Conservation (phyloP, 2,329 filamentous ascomycete genomes). For the Talaromyces marneffei region DNA sequence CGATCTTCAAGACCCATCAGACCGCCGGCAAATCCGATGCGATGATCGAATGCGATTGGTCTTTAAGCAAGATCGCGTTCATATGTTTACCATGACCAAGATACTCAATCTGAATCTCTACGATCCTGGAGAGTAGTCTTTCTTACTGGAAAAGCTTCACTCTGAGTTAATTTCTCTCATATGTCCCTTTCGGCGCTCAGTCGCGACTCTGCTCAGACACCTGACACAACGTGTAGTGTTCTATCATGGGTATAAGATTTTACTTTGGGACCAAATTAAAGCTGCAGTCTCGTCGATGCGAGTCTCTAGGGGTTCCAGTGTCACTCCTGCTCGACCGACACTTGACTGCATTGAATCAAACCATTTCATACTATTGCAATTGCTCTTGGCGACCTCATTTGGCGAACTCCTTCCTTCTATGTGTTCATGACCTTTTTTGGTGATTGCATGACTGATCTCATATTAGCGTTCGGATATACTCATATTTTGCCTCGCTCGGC, state of each 20-base stretch:
- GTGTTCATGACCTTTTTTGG: conserved; percentile 6
- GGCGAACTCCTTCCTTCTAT: not conserved
- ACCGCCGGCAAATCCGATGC: conserved; percentile 89
- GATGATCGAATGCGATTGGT: conserved; percentile 87
- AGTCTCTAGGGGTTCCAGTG: not conserved
- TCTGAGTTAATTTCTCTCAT: not conserved
- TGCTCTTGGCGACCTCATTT: not conserved
- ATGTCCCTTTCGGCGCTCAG: not conserved
- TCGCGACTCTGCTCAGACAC: not conserved
- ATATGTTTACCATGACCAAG: conserved; percentile 99
- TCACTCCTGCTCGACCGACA: not conserved
- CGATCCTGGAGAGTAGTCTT: conserved; percentile 64
- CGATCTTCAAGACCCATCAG: conserved; percentile 80
- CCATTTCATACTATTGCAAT: not conserved
- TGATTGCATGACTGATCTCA: conserved; percentile 11
- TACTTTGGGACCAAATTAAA: not conserved
- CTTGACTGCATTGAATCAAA: not conserved
- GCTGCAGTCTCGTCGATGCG: not conserved
- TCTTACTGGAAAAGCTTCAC: not conserved
- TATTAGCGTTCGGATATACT: conserved; percentile 9
- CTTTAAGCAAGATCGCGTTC: conserved; percentile 83
- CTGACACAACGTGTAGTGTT: not conserved
- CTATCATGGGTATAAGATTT: not conserved
- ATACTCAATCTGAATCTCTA: conserved; percentile 85
- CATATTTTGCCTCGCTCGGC: conserved; percentile 10